These are phyloP conservation scores for Cinnamomum chago DNA, from an alignment of 164 flowering plant species.

Conservation along the genomic window DNA sequence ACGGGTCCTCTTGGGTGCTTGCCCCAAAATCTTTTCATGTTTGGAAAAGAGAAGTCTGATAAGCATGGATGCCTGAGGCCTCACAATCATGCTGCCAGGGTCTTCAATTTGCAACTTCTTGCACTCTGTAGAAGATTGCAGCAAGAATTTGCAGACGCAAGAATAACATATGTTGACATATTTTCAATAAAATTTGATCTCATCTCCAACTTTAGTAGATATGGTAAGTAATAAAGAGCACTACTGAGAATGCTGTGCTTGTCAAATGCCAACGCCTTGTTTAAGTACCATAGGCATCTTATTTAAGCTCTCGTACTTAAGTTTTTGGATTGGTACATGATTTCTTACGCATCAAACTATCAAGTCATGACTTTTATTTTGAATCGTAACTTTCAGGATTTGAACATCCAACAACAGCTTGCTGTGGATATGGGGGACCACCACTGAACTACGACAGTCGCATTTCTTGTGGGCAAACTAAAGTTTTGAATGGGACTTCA, in stretches of 20 bases:
- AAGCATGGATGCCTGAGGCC: conserved; percentile 66
- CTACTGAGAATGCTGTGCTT: background rate
- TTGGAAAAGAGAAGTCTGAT: conserved; percentile 81
- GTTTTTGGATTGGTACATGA: too few relatives aligned
- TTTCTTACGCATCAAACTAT: background rate
- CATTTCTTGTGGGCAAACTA: conserved; percentile 62
- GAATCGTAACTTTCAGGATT: conserved; percentile 46
- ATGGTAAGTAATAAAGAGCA: conserved; percentile 44
- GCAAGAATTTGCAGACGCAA: conserved; percentile 51
- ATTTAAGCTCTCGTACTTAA: background rate
- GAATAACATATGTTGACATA: conserved; percentile 69
- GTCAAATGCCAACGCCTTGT: too few relatives aligned
- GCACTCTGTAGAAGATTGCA: conserved; percentile 58
- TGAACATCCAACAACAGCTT: conserved; percentile 55
- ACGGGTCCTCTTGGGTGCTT: conserved; percentile 95
- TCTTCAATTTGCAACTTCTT: conserved; percentile 84
- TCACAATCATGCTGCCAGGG: conserved; percentile 78
- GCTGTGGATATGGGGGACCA: conserved; percentile 82
- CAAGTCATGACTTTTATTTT: background rate
- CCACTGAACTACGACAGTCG: conserved; percentile 68
- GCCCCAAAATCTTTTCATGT: conserved; percentile 69
- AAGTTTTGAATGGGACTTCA: conserved; percentile 52
- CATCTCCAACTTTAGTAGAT: conserved; percentile 63
- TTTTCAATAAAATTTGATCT: conserved; percentile 64
- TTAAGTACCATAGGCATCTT: background rate